Conservation (phyloP, 129 eudicot species). For the Escallonia rubra region DNA sequence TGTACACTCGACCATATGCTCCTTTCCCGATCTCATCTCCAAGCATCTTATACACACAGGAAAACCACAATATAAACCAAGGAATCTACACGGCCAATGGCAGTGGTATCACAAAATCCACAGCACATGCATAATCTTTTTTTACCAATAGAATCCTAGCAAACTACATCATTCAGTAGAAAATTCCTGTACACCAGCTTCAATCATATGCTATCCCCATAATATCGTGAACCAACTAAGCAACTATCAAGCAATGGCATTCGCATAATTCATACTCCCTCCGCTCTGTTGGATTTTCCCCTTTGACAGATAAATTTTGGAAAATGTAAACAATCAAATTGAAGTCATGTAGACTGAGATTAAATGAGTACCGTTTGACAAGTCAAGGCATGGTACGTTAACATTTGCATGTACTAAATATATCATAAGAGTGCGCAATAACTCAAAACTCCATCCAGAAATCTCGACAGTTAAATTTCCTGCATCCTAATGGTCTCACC, state of each 20-base stretch:
- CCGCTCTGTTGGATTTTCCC: no score
- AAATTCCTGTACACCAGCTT: no score
- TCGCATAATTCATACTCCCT: no score
- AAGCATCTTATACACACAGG: slow-evolving; percentile 55
- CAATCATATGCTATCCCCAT: not conserved
- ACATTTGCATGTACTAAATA: not conserved
- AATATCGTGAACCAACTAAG: not conserved
- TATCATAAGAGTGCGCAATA: not conserved
- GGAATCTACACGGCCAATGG: slow-evolving; percentile 3
- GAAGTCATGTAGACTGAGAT: no score
- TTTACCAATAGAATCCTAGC: not conserved
- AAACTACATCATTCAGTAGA: not conserved
- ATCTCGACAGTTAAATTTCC: no score
- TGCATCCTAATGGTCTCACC: no score
- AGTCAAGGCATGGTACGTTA: no score
- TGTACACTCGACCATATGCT: slow-evolving; percentile 97
- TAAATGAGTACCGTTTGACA: no score
- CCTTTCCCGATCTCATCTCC: slow-evolving; percentile 99
- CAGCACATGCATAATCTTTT: not conserved
- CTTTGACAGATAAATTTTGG: no score
- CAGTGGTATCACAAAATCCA: not conserved
- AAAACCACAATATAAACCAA: slow-evolving; percentile 8
- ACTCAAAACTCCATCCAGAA: not conserved
- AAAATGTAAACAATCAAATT: no score
- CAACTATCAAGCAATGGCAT: no score